phyloP scores from a whole-genome alignment of 129 eudicot species.

The Flaveria trinervia region DNA sequence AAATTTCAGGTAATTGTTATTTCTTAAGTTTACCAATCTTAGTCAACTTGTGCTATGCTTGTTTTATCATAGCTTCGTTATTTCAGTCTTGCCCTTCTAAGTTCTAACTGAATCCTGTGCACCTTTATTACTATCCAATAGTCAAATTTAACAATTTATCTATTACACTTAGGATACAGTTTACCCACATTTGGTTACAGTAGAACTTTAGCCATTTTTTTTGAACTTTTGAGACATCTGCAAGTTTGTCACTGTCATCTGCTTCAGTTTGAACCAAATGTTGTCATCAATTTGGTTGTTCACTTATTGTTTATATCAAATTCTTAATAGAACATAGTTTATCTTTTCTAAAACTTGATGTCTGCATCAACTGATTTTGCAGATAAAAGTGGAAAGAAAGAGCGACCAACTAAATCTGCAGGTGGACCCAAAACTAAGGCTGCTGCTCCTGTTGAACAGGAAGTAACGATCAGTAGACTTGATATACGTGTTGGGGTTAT shows the following conservation, averaged over 20 bases:
- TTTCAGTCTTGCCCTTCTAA: not conserved
- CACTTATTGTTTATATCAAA: not conserved
- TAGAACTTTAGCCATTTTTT: not conserved
- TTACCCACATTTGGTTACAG: not conserved
- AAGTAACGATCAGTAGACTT: conserved; percentile 73
- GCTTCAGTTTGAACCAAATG: not conserved
- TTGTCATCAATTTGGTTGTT: not conserved
- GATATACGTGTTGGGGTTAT: conserved; percentile 96
- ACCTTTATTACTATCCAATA: not conserved
- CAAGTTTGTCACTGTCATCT: not conserved
- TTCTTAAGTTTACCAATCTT: not conserved
- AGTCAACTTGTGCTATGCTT: conserved; percentile 1
- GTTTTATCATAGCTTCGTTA: not conserved
- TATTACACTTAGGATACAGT: not conserved
- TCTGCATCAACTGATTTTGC: not conserved
- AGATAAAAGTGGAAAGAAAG: conserved; percentile 25
- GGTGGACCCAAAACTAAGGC: conserved; percentile 56
- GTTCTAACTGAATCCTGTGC: not conserved
- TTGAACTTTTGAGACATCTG: not conserved
- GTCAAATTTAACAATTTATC: not conserved
- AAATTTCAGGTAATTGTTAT: conserved; percentile 58
- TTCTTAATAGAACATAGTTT: not conserved
- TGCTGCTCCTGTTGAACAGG: conserved; percentile 54
- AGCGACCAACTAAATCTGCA: conserved; percentile 42
- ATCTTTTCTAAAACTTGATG: not conserved